These are phyloP conservation scores for Meyerozyma guilliermondii DNA, from an alignment of 1,139 yeast genomes.

Conservation along the genomic window DNA sequence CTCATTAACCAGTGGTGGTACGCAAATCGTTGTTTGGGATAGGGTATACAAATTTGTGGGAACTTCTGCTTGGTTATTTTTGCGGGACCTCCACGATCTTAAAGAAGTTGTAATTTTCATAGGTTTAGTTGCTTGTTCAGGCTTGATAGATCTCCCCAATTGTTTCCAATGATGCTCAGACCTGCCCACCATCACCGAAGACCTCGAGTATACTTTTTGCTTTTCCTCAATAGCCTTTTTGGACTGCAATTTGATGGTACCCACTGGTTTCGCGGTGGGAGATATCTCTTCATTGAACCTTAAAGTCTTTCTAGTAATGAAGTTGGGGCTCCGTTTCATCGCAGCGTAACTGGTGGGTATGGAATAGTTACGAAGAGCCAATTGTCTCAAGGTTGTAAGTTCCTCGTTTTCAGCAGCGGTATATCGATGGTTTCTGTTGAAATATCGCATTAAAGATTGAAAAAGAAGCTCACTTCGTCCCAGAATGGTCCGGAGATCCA, in stretches of 20 bases:
- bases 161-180: conserved; percentile 38
- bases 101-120: conserved; percentile 19
- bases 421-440: conserved; percentile 13
- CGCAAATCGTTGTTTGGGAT: conserved; percentile 27
- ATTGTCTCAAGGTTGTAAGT: conserved; percentile 16
- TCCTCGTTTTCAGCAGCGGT: conserved; percentile 13
- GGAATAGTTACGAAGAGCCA: conserved; percentile 22
- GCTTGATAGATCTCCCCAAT: conserved; percentile 28
- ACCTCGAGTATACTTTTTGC: conserved; percentile 21
- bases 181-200: conserved; percentile 24
- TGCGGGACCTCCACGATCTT: conserved; percentile 21
- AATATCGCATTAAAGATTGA: conserved; percentile 19
- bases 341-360: conserved; percentile 25
- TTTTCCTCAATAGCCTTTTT: conserved; percentile 10
- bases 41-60: conserved; percentile 25
- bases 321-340: conserved; percentile 28
- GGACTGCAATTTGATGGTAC: conserved; percentile 8
- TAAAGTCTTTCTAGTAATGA: conserved; percentile 21
- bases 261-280: conserved; percentile 12
- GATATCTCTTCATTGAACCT: conserved; percentile 27
- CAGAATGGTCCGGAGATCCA: conserved; percentile 27
- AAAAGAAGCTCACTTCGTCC: conserved; percentile 26
- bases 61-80: conserved; percentile 16
- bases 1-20: conserved; percentile 12
- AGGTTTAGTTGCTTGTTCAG: conserved; percentile 15